A percentile compares a stretch with the other conserved stretches of the same genome.
phyloP scores from a whole-genome alignment of 148 eudicot genomes.

The Talinum fruticosum region DNA sequence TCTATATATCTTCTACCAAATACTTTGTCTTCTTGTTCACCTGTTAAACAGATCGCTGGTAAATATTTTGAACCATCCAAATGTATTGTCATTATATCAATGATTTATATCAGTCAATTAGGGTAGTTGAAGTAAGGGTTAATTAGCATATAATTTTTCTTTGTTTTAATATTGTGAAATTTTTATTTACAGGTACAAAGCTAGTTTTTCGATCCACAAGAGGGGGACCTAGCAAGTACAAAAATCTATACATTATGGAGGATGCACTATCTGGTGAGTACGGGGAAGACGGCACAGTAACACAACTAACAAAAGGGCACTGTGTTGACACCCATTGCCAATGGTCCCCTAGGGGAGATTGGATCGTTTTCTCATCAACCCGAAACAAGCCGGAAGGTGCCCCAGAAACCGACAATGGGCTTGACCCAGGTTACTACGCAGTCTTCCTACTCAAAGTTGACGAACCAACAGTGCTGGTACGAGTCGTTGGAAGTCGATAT shows the following conservation, averaged over 20 bases:
- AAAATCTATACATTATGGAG: conserved; percentile 13
- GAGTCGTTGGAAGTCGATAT: background rate
- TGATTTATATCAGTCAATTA: no score
- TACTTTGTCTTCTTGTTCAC: no score
- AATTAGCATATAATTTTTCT: no score
- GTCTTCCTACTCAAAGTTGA: background rate
- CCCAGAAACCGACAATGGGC: background rate
- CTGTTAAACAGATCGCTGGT: no score
- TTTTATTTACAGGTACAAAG: no score
- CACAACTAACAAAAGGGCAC: background rate
- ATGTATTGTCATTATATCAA: no score
- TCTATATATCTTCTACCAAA: no score
- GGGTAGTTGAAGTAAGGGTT: no score
- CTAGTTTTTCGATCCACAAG: conserved; percentile 14
- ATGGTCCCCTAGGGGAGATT: conserved; percentile 12
- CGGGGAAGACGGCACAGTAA: background rate
- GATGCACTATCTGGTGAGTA: background rate
- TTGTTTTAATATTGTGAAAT: no score
- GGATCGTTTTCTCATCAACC: conserved; percentile 12
- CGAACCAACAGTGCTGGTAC: background rate
- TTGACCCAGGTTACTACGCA: background rate
- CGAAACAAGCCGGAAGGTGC: background rate
- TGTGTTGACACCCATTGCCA: background rate
- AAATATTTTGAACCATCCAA: no score
- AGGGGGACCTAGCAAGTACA: background rate